Base-by-base conservation (phyloP, 2,329 filamentous ascomycete species). In the Cytospora mali region DNA sequence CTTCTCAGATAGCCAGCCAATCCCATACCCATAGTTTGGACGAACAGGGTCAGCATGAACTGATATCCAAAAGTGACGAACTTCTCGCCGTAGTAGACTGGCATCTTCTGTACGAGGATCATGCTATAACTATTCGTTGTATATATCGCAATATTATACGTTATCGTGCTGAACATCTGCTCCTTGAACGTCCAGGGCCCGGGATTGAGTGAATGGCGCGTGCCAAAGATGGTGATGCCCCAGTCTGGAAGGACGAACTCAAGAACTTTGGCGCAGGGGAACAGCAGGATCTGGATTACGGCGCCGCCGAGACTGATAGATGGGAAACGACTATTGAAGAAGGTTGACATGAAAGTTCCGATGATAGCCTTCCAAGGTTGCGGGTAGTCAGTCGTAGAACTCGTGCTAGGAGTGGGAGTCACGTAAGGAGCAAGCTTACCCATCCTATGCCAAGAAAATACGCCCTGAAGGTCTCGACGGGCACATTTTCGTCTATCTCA, bases 281-380 rank as follows among this genome's bases (percentile, higher is more conserved):
- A 81, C 0, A 81, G 73, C 4, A 81, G 71, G 49, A 82, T 77
- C 69, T 82, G 80, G 55, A 77, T 75, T 6, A 79, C 76, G 10
- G 72, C 71, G 7, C 74, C 71, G 57, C 68, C 70, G 7, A 77
- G 64, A 46, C 71, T 66, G 51, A 78, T 78, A 42, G 71, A 69
- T 2, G 76, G 77, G 65, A 78, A 77, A 2, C 76, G 67, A 29
- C 71, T 74, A 67, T 76, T 78, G 66, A 78, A 78, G 49, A 78
- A 78, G 0, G 76, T 77, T 0, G 73, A 70, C 68, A 78, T 73
- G 48, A 77, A 78, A 0, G 74, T 77, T 4, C 74, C 74, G 31
- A 77, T 75, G 27, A 76, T 68, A 1, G 75, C 74, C 60, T 62
- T 21, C 11, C n/a, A n/a, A n/a, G n/a, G n/a, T n/a, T n/a, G 18